Evolutionary conservation across 768 basidiomycete species (phyloP).

Genomic region (Termitomyces sp.): DNA sequence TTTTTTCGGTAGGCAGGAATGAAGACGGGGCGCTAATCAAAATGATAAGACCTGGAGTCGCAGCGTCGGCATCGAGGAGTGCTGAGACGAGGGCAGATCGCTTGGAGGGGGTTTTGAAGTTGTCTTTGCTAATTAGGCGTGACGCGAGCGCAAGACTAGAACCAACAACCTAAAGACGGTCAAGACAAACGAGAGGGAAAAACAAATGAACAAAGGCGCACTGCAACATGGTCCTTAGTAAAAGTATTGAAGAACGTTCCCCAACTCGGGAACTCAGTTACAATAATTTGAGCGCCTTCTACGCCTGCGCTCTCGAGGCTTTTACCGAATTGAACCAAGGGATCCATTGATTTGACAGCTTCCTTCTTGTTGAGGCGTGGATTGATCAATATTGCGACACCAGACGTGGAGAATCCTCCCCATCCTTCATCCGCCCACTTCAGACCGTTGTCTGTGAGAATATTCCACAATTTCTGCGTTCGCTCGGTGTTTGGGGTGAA

Average conservation of each 20-base stretch:
- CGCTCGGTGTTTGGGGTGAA: slow-evolving; percentile 23
- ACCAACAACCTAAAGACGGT: slow-evolving; percentile 31
- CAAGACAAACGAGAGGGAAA: not conserved
- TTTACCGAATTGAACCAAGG: slow-evolving; percentile 35
- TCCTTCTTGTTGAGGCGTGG: slow-evolving; percentile 33
- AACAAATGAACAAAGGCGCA: slow-evolving; percentile 17
- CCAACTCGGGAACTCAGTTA: slow-evolving; percentile 41
- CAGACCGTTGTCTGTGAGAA: slow-evolving; percentile 34
- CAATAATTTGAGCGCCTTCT: slow-evolving; percentile 22
- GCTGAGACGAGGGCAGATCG: slow-evolving; percentile 31
- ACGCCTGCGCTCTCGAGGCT: slow-evolving; percentile 20
- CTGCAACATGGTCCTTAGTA: slow-evolving; percentile 22
- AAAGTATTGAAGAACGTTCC: slow-evolving; percentile 31
- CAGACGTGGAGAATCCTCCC: slow-evolving; percentile 40
- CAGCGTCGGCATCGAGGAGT: slow-evolving; percentile 30
- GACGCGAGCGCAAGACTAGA: slow-evolving; percentile 39
- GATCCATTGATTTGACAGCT: slow-evolving; percentile 37
- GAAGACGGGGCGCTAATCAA: slow-evolving; percentile 37
- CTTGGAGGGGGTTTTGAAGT: slow-evolving; percentile 29
- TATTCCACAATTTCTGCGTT: slow-evolving; percentile 31
- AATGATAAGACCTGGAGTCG: slow-evolving; percentile 37
- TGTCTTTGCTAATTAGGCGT: slow-evolving; percentile 37
- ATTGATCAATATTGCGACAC: slow-evolving; percentile 40
- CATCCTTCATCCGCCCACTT: slow-evolving; percentile 44
- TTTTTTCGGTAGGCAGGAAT: slow-evolving; percentile 28